A percentile compares a stretch with the other conserved stretches of the same genome.
These are phyloP conservation scores for Hylodesmum podocarpum DNA, from an alignment of 306 rosid species.

Conservation along the genomic window DNA sequence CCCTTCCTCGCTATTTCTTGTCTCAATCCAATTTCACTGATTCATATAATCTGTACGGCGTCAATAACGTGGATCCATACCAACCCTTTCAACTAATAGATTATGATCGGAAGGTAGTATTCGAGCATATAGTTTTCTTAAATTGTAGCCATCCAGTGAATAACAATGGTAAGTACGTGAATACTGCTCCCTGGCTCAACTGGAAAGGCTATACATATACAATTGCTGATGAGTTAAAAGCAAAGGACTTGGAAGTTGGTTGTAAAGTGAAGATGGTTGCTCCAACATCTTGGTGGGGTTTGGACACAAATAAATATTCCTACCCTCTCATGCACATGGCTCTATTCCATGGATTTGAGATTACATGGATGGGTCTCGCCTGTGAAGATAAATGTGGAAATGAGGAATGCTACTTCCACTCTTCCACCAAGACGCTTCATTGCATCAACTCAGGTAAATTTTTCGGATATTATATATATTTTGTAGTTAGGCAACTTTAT, in stretches of 20 bases:
- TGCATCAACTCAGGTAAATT: too few species aligned
- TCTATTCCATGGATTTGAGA: neutral
- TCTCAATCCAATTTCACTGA: neutral
- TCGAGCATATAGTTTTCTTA: neutral
- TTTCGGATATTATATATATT: too few species aligned
- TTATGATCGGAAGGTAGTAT: neutral
- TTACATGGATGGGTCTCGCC: neutral
- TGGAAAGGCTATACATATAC: neutral
- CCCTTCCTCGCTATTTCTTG: slow-evolving; percentile 7
- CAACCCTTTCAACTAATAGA: neutral
- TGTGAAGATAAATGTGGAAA: neutral
- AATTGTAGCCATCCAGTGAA: neutral
- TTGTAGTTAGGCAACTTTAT: too few species aligned
- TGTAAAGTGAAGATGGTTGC: neutral
- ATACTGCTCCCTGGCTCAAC: neutral
- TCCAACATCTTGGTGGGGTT: neutral
- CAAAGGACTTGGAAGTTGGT: neutral
- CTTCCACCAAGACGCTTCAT: too few species aligned
- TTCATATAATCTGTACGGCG: too few species aligned
- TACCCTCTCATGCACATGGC: neutral
- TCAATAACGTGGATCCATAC: too few species aligned
- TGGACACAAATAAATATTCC: neutral
- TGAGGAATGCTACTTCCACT: too few species aligned
- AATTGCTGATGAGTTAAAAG: neutral
- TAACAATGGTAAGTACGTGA: neutral